phyloP scores from a whole-genome alignment of 257 asterid genomes.

The Nicotiana attenuata region DNA sequence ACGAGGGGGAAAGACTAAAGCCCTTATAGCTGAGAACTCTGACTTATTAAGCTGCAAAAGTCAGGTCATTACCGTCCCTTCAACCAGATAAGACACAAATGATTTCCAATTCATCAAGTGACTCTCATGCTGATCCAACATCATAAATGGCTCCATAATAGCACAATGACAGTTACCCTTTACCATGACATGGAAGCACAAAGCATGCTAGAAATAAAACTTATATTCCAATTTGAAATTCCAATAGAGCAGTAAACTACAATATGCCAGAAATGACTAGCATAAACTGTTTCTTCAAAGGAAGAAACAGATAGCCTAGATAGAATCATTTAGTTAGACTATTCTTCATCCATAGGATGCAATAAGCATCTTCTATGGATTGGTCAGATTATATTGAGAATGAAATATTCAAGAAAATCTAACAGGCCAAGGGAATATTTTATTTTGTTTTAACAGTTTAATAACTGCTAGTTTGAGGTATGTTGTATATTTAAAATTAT shows the following conservation, averaged over 20 bases:
- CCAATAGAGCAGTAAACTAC: not conserved
- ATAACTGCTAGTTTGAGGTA: constrained; percentile 4
- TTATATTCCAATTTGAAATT: not conserved
- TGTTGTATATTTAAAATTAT: not conserved
- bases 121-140: not conserved
- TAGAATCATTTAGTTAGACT: not conserved
- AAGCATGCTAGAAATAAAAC: not conserved
- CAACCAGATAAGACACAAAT: not conserved
- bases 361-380: not conserved
- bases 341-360: not conserved
- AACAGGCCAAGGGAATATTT: not conserved
- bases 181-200: not conserved
- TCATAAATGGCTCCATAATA: not conserved
- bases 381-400: not conserved
- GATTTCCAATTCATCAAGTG: not conserved
- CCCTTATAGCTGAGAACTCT: constrained; percentile 3
- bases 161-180: not conserved
- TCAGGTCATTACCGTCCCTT: not conserved
- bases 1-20: not conserved
- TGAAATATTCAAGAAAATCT: not conserved
- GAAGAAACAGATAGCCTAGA: not conserved
- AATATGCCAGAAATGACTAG: not conserved
- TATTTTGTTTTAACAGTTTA: not conserved
- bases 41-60: not conserved
- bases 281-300: not conserved